These are phyloP conservation scores for Geosiphon pyriformis DNA, from an alignment of 192 early-diverging fungal genomes.

Conservation along the genomic window DNA sequence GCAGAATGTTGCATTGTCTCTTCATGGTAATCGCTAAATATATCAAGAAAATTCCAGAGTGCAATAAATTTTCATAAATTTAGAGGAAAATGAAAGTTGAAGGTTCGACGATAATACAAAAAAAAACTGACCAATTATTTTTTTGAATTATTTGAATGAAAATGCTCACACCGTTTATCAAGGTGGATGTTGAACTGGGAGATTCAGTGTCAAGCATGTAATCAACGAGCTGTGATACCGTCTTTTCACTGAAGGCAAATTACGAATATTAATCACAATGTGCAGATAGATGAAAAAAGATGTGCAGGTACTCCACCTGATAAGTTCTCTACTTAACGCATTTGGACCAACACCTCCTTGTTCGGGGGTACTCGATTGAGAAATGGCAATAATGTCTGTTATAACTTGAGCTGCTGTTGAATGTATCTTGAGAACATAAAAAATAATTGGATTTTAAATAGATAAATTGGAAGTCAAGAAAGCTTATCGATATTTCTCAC, in stretches of 20 bases:
- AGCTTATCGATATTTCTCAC: too few relatives aligned
- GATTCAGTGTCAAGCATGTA: slow-evolving; percentile 83
- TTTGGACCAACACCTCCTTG: slow-evolving; percentile 63
- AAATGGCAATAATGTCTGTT: slow-evolving; percentile 78
- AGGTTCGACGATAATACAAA: too few relatives aligned
- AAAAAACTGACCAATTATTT: slow-evolving; percentile 72
- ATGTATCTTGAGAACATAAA: slow-evolving; percentile 46
- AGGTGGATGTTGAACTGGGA: slow-evolving; percentile 76
- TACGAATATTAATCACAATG: slow-evolving; percentile 28
- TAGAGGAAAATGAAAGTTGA: background rate
- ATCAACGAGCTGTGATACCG: slow-evolving; percentile 67
- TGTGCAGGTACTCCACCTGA: slow-evolving; percentile 19
- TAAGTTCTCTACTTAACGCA: slow-evolving; percentile 58
- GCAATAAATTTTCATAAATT: background rate
- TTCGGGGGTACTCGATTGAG: slow-evolving; percentile 60
- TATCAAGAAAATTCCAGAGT: too few relatives aligned
- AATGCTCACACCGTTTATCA: slow-evolving; percentile 92
- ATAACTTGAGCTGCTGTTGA: slow-evolving; percentile 77
- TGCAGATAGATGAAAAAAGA: slow-evolving; percentile 11
- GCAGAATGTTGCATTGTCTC: slow-evolving; percentile 38
- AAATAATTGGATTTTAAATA: background rate
- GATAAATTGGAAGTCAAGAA: background rate
- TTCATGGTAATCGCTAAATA: slow-evolving; percentile 36
- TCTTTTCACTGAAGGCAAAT: slow-evolving; percentile 54
- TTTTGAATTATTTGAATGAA: slow-evolving; percentile 97